These are phyloP conservation scores for Nissolia schottii DNA, from an alignment of 306 rosid genomes.

Conservation along the genomic window DNA sequence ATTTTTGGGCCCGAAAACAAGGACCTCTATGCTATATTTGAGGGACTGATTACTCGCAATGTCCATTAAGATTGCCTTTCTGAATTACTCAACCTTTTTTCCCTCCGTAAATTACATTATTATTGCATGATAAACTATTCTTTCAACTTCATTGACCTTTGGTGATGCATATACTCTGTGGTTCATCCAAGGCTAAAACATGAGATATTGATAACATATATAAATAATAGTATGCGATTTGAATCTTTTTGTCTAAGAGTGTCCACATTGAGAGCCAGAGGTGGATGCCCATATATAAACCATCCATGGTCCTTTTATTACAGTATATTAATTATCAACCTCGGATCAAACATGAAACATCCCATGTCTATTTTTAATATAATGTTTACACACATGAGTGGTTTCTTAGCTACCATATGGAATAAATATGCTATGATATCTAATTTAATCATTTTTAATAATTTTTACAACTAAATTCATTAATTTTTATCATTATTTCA, in stretches of 20 bases:
- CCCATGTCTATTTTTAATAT: not conserved
- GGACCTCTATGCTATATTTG: conserved; percentile 75
- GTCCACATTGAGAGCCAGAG: not conserved
- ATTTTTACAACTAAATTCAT: too few species aligned
- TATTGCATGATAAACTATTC: conserved; percentile 29
- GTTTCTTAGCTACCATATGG: too few species aligned
- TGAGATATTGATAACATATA: too few species aligned
- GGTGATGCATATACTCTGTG: not conserved
- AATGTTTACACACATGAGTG: too few species aligned
- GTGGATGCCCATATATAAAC: not conserved
- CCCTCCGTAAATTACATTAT: conserved; percentile 8
- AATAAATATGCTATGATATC: too few species aligned
- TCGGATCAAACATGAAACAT: not conserved
- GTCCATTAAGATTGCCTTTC: conserved; percentile 36
- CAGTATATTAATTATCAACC: not conserved
- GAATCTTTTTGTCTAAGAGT: not conserved
- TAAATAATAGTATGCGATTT: too few species aligned
- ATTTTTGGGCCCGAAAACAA: conserved; percentile 88
- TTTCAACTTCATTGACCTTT: conserved; percentile 20
- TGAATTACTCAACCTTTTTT: not conserved
- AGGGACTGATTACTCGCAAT: conserved; percentile 82
- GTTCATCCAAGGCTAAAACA: not conserved
- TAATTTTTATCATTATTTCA: too few species aligned
- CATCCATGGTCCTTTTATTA: not conserved
- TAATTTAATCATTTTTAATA: too few species aligned